Percentiles rank a stretch among this genome's conserved stretches.
Evolutionary conservation across 2,329 filamentous ascomycete species (phyloP).

Genomic region (Zymoseptoria passerinii): DNA sequence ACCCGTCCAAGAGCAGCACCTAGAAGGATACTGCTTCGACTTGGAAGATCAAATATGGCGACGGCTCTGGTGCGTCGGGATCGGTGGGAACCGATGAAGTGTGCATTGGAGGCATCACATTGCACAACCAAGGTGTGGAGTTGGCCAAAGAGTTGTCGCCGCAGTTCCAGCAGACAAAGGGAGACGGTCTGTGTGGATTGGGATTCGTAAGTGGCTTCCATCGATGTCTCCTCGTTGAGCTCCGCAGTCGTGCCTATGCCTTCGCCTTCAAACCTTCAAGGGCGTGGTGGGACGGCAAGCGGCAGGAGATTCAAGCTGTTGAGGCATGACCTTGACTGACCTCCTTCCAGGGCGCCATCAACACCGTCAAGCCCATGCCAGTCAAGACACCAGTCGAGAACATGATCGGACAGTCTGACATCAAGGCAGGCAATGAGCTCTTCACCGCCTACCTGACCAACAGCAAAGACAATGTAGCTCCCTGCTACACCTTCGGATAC

Average conservation of each 20-base stretch:
- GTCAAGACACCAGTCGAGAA: conserved; percentile 59
- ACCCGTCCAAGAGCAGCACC: conserved; percentile 53
- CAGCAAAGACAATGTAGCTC: conserved; percentile 39
- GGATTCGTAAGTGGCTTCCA: conserved; percentile 46
- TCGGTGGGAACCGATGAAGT: conserved; percentile 56
- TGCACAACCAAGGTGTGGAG: conserved; percentile 58
- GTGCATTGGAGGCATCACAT: conserved; percentile 51
- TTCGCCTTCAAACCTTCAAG: no score
- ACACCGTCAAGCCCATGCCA: conserved; percentile 38
- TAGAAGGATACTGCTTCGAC: conserved; percentile 45
- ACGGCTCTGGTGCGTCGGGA: conserved; percentile 58
- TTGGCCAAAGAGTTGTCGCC: conserved; percentile 52
- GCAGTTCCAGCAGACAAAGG: conserved; percentile 48
- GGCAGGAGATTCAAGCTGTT: conserved; percentile 34
- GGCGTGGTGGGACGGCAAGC: no score
- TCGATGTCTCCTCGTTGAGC: background rate
- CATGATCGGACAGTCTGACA: conserved; percentile 53
- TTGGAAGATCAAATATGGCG: conserved; percentile 63
- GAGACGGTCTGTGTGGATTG: conserved; percentile 60
- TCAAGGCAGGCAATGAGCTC: conserved; percentile 46
- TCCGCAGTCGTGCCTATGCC: background rate
- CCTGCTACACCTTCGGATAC: conserved; percentile 65
- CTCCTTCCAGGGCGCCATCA: conserved; percentile 31
- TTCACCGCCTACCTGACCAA: conserved; percentile 59
- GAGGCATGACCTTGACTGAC: conserved; percentile 38